Evolutionary conservation across 768 basidiomycete genomes (phyloP).

Genomic region (Leccinellum luteum): DNA sequence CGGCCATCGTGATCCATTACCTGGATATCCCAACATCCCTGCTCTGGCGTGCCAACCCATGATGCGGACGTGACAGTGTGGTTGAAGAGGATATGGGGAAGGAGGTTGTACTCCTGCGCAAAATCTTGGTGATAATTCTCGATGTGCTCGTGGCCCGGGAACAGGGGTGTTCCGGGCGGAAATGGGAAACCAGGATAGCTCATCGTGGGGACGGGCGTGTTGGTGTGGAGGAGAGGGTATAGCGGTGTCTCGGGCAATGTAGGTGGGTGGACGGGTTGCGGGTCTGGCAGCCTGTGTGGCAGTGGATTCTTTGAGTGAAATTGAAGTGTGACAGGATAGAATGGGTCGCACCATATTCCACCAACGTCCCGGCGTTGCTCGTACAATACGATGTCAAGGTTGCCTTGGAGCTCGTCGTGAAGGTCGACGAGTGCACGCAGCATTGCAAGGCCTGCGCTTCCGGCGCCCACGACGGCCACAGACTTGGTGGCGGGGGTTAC

Average conservation of each 20-base stretch:
- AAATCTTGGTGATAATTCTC: slow-evolving; percentile 46
- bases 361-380: slow-evolving; percentile 53
- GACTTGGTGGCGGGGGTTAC: slow-evolving; percentile 33
- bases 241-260: slow-evolving; percentile 51
- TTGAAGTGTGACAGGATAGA: neutral
- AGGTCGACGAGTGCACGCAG: slow-evolving; percentile 51
- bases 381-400: slow-evolving; percentile 50
- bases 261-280: slow-evolving; percentile 37
- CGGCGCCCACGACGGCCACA: slow-evolving; percentile 57
- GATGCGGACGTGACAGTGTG: slow-evolving; percentile 41
- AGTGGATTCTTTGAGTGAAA: neutral
- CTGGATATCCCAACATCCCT: slow-evolving; percentile 46
- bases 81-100: slow-evolving; percentile 39
- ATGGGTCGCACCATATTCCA: slow-evolving; percentile 49
- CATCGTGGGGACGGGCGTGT: slow-evolving; percentile 57
- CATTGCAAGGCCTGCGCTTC: slow-evolving; percentile 53
- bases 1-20: slow-evolving; percentile 24
- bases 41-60: slow-evolving; percentile 41
- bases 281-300: slow-evolving; percentile 36
- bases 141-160: slow-evolving; percentile 45
- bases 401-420: slow-evolving; percentile 34
- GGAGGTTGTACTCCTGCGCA: slow-evolving; percentile 38
- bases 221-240: slow-evolving; percentile 53
- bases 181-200: slow-evolving; percentile 56
- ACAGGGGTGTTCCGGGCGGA: slow-evolving; percentile 48